Base-by-base conservation (phyloP, 2,329 filamentous ascomycete species). In the Macroventuria anomochaeta region DNA sequence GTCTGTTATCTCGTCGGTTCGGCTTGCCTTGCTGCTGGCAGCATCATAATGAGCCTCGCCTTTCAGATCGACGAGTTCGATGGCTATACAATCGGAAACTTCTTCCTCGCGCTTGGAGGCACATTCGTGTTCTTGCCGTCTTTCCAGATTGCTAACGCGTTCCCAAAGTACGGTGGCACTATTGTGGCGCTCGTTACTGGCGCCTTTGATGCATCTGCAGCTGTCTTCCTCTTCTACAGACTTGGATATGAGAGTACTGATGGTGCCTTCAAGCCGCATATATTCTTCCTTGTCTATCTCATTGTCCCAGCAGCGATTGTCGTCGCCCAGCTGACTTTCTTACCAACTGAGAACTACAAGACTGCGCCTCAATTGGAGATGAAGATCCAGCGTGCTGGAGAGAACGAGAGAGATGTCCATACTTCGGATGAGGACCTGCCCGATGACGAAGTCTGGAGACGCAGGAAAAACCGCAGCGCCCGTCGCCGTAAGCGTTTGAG, bases 71-170 rank as follows among this genome's bases (percentile, higher is more conserved):
- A 60, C 13, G 58, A 68, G 29, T 74, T 75, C 52, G 73, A 75
- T 52, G 72, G 71, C 13, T 88, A 88, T 65, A 83, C 91, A 17
- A 78, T 85, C 5, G 90, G 89, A 13, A 93, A 93, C 72, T 79
- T 93, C 18, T 85, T 91, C 49, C 81, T 95, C 7, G 88, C 90
- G 0, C 80, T 93, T 1, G 91, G 90, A 17, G 91, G 90, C 0
- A 89, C 90, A 2, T 93, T 92, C 65, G 84, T 90, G 44, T 95
- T 91, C 74, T 90, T 95, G 52, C 87, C 89, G 7, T 89, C 88
- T 3, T 93, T 93, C 74, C 90, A 95, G 70, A 83, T 95, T 32
- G 91, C 89, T 32, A 95, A 95, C 72, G 87, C 90, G 2, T 93
- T 96, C 68, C 90, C 90, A 1, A 82, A 82, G 42, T 83, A 88